Conservation (phyloP, 1,284 basidiomycete species). For the Leccinum fallax region DNA sequence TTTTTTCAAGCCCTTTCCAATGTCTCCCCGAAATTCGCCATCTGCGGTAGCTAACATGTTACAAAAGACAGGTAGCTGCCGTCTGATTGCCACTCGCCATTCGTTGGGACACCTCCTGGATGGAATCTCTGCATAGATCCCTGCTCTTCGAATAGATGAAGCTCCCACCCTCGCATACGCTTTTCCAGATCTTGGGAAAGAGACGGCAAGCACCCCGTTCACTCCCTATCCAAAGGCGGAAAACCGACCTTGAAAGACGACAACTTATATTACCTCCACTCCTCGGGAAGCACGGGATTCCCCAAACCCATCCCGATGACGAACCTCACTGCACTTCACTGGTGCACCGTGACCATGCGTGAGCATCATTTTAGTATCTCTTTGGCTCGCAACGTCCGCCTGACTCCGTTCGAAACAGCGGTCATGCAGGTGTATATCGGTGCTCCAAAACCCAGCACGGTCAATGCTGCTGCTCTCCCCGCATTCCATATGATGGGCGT, state of each 20-base stretch:
- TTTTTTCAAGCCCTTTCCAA: constrained; percentile 31
- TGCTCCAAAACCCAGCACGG: neutral
- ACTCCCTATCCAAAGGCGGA: constrained; percentile 26
- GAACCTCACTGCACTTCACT: constrained; percentile 12
- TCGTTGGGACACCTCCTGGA: constrained; percentile 32
- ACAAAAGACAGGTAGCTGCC: constrained; percentile 31
- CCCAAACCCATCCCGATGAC: constrained; percentile 33
- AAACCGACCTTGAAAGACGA: constrained; percentile 1
- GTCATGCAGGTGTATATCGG: constrained; percentile 9
- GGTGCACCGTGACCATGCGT: constrained; percentile 19
- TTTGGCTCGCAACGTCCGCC: neutral
- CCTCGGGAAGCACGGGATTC: constrained; percentile 34
- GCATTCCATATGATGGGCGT: constrained; percentile 25
- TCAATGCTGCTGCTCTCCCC: constrained; percentile 17
- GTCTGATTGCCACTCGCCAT: constrained; percentile 34
- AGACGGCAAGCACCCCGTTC: constrained; percentile 21
- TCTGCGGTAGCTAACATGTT: constrained; percentile 38
- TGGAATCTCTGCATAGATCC: constrained; percentile 22
- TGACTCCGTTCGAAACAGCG: constrained; percentile 7
- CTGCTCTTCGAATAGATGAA: constrained; percentile 35
- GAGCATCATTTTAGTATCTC: neutral
- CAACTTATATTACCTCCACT: constrained; percentile 25
- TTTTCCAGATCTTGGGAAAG: constrained; percentile 36
- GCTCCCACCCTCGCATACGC: constrained; percentile 31
- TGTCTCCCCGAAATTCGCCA: constrained; percentile 42